Conservation (phyloP, 345 rosid genomes). For the Ricinus communis region DNA sequence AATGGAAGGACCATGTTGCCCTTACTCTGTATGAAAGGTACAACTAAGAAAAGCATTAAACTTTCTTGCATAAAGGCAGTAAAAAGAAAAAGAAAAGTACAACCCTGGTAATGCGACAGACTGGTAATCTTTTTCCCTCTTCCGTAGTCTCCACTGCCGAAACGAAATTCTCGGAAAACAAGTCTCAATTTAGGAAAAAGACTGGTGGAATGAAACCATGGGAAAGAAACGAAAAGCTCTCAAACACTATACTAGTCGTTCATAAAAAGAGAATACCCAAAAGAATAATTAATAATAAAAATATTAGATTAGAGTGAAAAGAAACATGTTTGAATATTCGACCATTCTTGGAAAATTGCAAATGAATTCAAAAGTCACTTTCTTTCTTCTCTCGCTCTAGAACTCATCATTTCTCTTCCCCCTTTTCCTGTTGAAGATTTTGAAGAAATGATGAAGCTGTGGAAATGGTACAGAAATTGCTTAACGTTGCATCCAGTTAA, state of each 20-base stretch:
- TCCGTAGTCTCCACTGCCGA: too few relatives aligned
- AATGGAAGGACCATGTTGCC: neutral
- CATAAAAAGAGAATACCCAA: neutral
- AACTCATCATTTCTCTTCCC: neutral
- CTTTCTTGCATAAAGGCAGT: neutral
- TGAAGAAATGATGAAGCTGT: conserved; percentile 29
- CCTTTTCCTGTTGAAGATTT: too few relatives aligned
- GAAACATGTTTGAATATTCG: neutral
- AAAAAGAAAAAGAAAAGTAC: neutral
- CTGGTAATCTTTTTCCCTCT: neutral
- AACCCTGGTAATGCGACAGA: neutral
- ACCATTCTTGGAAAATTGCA: neutral
- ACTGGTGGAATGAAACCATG: neutral
- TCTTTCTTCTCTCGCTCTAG: neutral
- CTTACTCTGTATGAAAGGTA: neutral
- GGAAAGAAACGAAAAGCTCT: neutral
- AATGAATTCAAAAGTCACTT: neutral
- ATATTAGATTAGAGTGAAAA: neutral
- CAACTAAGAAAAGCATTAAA: neutral
- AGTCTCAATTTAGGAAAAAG: neutral
- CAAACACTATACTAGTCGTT: neutral
- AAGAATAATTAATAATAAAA: neutral
- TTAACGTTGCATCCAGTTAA: conserved; percentile 41
- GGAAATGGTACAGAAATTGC: conserved; percentile 47
- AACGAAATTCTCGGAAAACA: neutral